Evolutionary conservation across 352 stramenopile species (phyloP), one percentile per base, ranked within the genome.

Genomic region (Pythium scleroteichum): DNA sequence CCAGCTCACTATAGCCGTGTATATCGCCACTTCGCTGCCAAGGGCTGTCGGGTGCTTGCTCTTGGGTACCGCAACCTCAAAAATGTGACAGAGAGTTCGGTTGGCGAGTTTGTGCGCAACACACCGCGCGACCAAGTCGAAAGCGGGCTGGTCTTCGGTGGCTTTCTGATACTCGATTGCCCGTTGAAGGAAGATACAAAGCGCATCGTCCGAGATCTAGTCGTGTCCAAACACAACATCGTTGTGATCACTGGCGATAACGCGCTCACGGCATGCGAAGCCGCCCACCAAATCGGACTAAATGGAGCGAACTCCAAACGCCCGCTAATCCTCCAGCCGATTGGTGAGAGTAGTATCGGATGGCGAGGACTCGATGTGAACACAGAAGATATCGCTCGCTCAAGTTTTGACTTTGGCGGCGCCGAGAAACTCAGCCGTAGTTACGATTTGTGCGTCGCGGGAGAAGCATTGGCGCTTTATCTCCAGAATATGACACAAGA

Each of bases 201-300:
- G 44, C 64, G 76, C 5, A 87, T 95, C 14, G 83, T 99, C 26
- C 67, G 76, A 17, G 79, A 97, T 60, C 74, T 99, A 6, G 54
- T 78, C 22, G 60, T 54, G 10, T 90, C 85, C 27, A 76, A 83
- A 17, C 91, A 98, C 65, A 58, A 78, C 26, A 71, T 92, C 17
- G 78, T 96, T 9, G 98, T 99, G 73, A 97, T 99, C 68, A 99
- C 96, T 2, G 96, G 96, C 33, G 96, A 99, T 71, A 91, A 90
- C 38, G 72, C 91, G 5, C 79, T 98, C 23, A 99, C 96, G 23
- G 96, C 96, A 2, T 89, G 78, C 24, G 88, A 98, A 58, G 94
- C 98, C n/a, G 93, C 92, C 7, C 69, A 78, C 10, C 79, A 97
- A 64, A 87, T 98, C 10, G 76, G 82, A 9, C 91, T 98, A 22